Percentiles rank a stretch among this genome's conserved stretches.
phyloP scores from a whole-genome alignment of 805 yeast genomes.

The Myxozyma neotropica region DNA sequence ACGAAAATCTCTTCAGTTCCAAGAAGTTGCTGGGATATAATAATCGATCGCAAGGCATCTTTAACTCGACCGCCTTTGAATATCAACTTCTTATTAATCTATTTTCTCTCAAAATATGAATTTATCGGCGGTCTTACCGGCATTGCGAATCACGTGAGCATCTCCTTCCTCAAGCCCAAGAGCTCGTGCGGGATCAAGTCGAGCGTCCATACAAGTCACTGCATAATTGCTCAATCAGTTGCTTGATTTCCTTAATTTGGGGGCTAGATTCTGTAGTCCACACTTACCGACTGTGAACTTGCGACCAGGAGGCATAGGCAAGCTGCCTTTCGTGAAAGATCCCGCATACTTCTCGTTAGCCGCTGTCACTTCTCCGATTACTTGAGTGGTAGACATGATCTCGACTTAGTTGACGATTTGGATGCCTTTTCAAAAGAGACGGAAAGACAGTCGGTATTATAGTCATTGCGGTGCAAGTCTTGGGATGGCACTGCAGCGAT shows the following conservation, averaged over 20 bases:
- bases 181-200: constrained; percentile 32
- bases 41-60: constrained; percentile 30
- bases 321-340: constrained; percentile 17
- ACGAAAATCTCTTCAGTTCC: constrained; percentile 31
- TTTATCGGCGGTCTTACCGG: constrained; percentile 19
- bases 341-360: constrained; percentile 26
- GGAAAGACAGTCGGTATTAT: not conserved
- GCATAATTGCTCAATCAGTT: not conserved
- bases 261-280: not conserved
- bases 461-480: too few relatives aligned
- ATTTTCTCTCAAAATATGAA: too few relatives aligned
- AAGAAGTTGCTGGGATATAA: constrained; percentile 32
- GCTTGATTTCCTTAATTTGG: not conserved
- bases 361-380: constrained; percentile 16
- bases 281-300: constrained; percentile 29
- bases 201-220: constrained; percentile 34
- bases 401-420: too few relatives aligned
- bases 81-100: not conserved
- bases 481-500: too few relatives aligned
- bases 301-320: constrained; percentile 33
- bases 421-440: not conserved
- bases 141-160: constrained; percentile 33
- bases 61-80: constrained; percentile 26
- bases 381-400: constrained; percentile 3
- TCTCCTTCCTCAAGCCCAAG: constrained; percentile 32